Evolutionary conservation across 164 flowering plant genomes (phyloP).

Genomic region (Vitis labrusca): DNA sequence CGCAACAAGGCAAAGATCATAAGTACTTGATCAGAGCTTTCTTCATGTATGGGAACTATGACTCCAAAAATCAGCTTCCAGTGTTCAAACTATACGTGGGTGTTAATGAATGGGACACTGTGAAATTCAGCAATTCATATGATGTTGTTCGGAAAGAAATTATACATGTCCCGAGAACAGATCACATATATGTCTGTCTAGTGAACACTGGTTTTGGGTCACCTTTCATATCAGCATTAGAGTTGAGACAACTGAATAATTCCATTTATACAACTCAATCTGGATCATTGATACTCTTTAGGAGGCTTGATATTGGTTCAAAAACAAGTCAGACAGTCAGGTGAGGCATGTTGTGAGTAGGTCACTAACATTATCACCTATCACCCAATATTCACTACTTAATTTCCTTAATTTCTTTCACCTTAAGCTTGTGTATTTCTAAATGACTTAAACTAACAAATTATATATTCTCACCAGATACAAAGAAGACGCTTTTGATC

Average conservation of each 20-base stretch:
- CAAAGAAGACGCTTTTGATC: no score
- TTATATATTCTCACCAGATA: no score
- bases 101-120: conserved; percentile 29
- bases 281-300: conserved; percentile 12
- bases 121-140: conserved; percentile 1
- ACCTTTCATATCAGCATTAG: conserved; percentile 46
- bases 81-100: conserved; percentile 44
- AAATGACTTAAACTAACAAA: no score
- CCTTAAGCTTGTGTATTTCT: no score
- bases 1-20: background rate
- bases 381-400: conserved; percentile 1
- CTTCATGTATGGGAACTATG: conserved; percentile 58
- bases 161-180: conserved; percentile 15
- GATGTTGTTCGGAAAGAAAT: conserved; percentile 14
- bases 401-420: no score
- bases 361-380: no score
- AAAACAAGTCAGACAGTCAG: no score
- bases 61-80: conserved; percentile 20
- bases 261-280: conserved; percentile 13
- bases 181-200: conserved; percentile 30
- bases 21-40: conserved; percentile 45
- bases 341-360: no score
- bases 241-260: conserved; percentile 23
- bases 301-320: conserved; percentile 7
- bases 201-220: conserved; percentile 35